Evolutionary conservation across 139 green algal species (phyloP).

Genomic region (Coccomyxa sp.): DNA sequence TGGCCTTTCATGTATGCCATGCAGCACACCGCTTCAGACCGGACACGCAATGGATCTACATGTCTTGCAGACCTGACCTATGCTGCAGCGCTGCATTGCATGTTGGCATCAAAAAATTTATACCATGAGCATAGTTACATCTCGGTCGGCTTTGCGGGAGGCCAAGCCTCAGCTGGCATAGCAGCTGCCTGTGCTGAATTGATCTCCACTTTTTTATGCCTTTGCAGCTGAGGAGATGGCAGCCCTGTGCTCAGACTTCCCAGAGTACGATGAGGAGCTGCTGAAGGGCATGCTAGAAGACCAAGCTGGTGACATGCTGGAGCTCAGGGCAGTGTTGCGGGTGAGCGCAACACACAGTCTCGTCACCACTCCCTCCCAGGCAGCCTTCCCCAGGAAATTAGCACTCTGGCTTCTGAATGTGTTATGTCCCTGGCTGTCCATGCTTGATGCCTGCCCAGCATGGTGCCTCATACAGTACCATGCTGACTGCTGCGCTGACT

Average conservation of each 20-base stretch:
- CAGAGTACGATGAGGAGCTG: constrained; percentile 57
- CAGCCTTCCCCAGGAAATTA: not conserved
- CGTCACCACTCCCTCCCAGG: not conserved
- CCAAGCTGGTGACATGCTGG: constrained; percentile 56
- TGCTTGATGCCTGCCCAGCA: no score
- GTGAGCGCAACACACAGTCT: constrained; percentile 9
- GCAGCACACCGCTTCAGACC: no score
- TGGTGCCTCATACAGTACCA: no score
- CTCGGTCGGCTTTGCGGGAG: not conserved
- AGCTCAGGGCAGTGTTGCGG: constrained; percentile 35
- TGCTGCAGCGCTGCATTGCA: no score
- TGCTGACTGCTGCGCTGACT: not conserved
- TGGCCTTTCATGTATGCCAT: not conserved
- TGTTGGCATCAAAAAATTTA: no score
- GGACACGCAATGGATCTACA: no score
- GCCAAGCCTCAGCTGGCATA: not conserved
- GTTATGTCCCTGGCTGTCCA: no score
- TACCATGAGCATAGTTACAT: not conserved
- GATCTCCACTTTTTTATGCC: not conserved
- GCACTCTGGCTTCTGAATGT: no score
- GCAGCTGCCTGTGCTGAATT: not conserved
- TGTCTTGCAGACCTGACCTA: no score
- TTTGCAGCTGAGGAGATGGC: constrained; percentile 17
- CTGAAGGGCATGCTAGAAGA: constrained; percentile 62
- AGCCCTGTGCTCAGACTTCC: constrained; percentile 36